phyloP scores from a whole-genome alignment of 2,329 filamentous ascomycete species.

The Eutypella sp. region DNA sequence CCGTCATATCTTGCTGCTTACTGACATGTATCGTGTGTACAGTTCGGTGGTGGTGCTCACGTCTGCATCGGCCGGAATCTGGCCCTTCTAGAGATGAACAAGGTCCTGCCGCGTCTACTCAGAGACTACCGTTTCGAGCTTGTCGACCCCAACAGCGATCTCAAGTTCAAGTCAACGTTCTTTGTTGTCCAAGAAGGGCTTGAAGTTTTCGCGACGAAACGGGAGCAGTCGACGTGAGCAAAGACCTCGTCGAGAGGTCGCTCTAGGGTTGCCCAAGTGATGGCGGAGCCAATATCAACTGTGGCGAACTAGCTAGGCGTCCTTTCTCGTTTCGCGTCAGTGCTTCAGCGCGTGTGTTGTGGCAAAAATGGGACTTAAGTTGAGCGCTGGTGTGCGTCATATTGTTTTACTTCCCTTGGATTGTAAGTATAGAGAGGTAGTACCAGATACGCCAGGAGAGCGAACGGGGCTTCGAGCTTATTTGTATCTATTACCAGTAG shows the following conservation, averaged over 20 bases:
- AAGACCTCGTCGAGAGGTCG: neutral
- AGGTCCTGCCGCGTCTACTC: constrained; percentile 50
- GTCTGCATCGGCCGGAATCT: constrained; percentile 52
- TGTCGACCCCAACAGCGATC: constrained; percentile 41
- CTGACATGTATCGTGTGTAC: constrained; percentile 3
- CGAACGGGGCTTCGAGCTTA: too few species aligned
- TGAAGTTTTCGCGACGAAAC: constrained; percentile 43
- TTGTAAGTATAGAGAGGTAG: too few species aligned
- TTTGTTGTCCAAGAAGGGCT: constrained; percentile 56
- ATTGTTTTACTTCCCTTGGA: too few species aligned
- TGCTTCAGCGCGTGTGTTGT: too few species aligned
- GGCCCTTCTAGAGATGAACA: constrained; percentile 54
- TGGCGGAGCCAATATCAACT: too few species aligned
- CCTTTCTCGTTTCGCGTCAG: too few species aligned
- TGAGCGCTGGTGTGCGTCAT: too few species aligned
- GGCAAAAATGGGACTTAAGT: too few species aligned
- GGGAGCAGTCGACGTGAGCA: constrained; percentile 10
- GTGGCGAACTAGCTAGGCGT: too few species aligned
- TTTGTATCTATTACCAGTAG: too few species aligned
- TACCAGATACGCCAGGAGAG: too few species aligned
- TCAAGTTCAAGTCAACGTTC: constrained; percentile 52
- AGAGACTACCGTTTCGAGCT: constrained; percentile 51
- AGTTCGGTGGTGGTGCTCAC: constrained; percentile 51
- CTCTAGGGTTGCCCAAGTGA: too few species aligned
- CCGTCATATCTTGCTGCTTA: neutral